Percentiles rank a stretch among this genome's conserved stretches.
phyloP scores from a whole-genome alignment of 2,329 filamentous ascomycete species.

The Pseudogymnoascus sp. region DNA sequence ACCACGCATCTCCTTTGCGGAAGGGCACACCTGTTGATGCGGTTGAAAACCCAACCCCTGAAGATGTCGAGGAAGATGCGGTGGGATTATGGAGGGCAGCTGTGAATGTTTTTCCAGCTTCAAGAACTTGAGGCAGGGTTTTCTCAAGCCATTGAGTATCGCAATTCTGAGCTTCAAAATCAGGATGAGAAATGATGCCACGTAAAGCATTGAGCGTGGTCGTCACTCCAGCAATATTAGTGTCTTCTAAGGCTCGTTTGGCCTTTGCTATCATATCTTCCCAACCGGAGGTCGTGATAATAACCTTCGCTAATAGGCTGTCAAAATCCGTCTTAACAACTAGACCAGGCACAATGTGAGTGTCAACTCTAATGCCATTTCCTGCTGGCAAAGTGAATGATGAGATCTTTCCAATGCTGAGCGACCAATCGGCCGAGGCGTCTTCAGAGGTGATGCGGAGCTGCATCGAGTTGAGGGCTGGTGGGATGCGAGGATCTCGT shows the following conservation, averaged over 20 bases:
- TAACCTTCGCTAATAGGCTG: constrained; percentile 38
- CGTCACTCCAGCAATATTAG: constrained; percentile 44
- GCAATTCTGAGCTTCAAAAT: constrained; percentile 39
- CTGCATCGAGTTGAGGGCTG: constrained; percentile 33
- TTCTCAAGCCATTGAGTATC: constrained; percentile 51
- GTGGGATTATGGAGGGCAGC: constrained; percentile 29
- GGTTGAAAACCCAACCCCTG: neutral
- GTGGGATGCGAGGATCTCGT: constrained; percentile 27
- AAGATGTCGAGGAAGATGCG: constrained; percentile 13
- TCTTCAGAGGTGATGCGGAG: constrained; percentile 37
- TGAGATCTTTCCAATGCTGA: constrained; percentile 53
- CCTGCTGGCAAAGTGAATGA: constrained; percentile 46
- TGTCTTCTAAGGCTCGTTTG: constrained; percentile 46
- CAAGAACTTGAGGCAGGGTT: constrained; percentile 31
- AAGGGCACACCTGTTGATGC: constrained; percentile 36
- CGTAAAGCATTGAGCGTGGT: constrained; percentile 48
- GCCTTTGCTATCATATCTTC: constrained; percentile 42
- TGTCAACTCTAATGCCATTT: constrained; percentile 42
- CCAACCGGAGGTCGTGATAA: constrained; percentile 41
- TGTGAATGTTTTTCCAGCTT: constrained; percentile 25
- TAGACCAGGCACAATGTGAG: constrained; percentile 30
- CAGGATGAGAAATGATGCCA: constrained; percentile 41
- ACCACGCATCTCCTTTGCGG: constrained; percentile 51
- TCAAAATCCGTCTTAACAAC: constrained; percentile 40
- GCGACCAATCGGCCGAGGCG: constrained; percentile 36